Evolutionary conservation across 163 green algal species (phyloP), one percentile per base, ranked within the genome.

Genomic region (Chlamydomonas reinhardtii): DNA sequence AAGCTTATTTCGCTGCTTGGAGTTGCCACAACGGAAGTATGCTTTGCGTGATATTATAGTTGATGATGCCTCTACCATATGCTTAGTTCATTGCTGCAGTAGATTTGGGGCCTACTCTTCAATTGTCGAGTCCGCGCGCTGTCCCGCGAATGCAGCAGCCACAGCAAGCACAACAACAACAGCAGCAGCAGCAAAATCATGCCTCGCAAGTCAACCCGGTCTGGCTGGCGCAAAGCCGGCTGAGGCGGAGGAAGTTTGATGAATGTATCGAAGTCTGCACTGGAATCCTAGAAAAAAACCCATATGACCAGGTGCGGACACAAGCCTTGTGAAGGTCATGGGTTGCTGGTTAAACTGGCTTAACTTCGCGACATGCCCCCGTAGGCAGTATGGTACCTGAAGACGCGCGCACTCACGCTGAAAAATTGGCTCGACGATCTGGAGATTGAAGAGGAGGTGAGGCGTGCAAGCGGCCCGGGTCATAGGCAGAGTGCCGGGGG

Each of bases 381-480:
- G 8, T 87, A 96, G 93, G 92, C 91, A 8, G 93, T 93, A 0
- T 97, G 95, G 95, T 97, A 96, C 85, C 73, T 97, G 0, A 97
- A 97, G 61, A 92, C 85, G n/a, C 88, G 95, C 0, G 94, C 95
- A 0, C 87, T 97, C 20, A 97, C 94, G 0, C 37, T 96, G n/a
- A 94, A 95, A 61, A 93, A 94, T 73, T 98, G 93, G 94, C 94
- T 98, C 15, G 93, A 98, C 89, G 95, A 98, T 78, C 96, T 92
- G 11, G 95, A 97, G 39, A 88, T 96, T 2, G 94, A 97, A 76
- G 95, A 97, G 80, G 94, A 96, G 93, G 94, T 96, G 71, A 8
- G 75, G 31, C 11, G 48, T 56, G 48, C 12, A 1, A 9, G 9
- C 12, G 48, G 48, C 6, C 8, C 43, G 6, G 43, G 43, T 54